A percentile compares a stretch with the other conserved stretches of the same genome.
Conservation (phyloP, 805 yeast genomes). For the Pichia occidentalis region DNA sequence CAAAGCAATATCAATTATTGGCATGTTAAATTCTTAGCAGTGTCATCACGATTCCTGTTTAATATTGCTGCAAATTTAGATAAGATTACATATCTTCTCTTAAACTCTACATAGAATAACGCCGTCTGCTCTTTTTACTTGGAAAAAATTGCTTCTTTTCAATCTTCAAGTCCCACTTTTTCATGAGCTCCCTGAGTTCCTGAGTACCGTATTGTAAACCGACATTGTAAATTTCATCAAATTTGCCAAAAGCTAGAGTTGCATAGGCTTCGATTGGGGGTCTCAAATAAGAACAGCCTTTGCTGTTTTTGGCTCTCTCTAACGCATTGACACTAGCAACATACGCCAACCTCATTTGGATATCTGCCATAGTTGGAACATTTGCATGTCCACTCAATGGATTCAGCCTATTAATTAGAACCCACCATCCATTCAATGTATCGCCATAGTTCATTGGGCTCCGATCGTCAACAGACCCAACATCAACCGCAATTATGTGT, state of each 20-base stretch:
- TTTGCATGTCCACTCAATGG: constrained; percentile 84
- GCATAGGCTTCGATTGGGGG: constrained; percentile 94
- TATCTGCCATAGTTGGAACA: constrained; percentile 91
- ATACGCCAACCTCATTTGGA: constrained; percentile 86
- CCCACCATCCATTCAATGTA: constrained; percentile 90
- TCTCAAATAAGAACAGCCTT: constrained; percentile 80
- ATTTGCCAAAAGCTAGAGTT: constrained; percentile 86
- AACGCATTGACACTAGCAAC: constrained; percentile 93
- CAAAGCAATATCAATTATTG: too few species aligned
- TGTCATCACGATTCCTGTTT: too few species aligned
- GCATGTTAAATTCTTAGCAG: too few species aligned
- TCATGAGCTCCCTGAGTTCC: constrained; percentile 43
- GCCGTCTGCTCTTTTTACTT: constrained; percentile 33
- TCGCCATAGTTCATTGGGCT: constrained; percentile 91
- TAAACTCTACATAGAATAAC: constrained; percentile 51
- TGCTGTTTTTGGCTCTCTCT: constrained; percentile 75
- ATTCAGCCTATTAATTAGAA: constrained; percentile 75
- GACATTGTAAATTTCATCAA: constrained; percentile 79
- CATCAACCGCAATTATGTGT: constrained; percentile 87
- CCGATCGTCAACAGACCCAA: constrained; percentile 89
- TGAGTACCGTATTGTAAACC: constrained; percentile 70
- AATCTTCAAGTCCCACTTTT: constrained; percentile 34
- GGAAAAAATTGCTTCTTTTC: constrained; percentile 19
- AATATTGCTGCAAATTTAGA: too few species aligned
- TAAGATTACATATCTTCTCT: not conserved